Percentiles rank a stretch among this genome's conserved stretches.
Evolutionary conservation across 768 basidiomycete genomes (phyloP).

Genomic region (Naganishia vaughanmartiniae): DNA sequence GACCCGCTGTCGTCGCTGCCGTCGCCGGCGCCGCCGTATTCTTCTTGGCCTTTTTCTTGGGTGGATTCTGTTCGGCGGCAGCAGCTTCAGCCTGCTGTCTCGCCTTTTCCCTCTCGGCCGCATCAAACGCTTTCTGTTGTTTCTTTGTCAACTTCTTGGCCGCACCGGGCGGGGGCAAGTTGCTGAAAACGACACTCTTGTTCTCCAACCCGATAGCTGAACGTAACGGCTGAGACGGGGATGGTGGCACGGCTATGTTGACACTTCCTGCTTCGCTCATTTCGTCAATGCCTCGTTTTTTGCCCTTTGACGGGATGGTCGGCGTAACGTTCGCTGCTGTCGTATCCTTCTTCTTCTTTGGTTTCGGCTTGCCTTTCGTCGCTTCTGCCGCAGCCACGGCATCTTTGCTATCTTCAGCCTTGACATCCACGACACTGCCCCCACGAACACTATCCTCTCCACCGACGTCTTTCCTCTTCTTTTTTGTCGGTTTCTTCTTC

Average conservation of each 20-base stretch:
- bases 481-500: conserved; percentile 17
- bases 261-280: conserved; percentile 28
- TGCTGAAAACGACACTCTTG: neutral
- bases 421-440: conserved; percentile 13
- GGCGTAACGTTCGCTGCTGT: neutral
- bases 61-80: neutral
- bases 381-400: neutral
- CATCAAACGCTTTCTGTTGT: conserved; percentile 61
- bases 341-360: conserved; percentile 29
- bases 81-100: conserved; percentile 18
- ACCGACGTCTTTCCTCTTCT: conserved; percentile 17
- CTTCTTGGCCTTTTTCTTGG: conserved; percentile 22
- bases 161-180: neutral
- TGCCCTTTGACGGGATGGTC: conserved; percentile 11
- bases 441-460: conserved; percentile 8
- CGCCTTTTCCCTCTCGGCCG: conserved; percentile 25
- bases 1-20: neutral
- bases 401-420: conserved; percentile 11
- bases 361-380: conserved; percentile 14
- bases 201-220: conserved; percentile 2
- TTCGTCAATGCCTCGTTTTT: conserved; percentile 27
- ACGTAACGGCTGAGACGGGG: conserved; percentile 1
- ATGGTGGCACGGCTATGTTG: conserved; percentile 7
- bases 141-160: conserved; percentile 10
- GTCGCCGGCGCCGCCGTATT: neutral